Base-by-base conservation (phyloP, 78 protist genomes). In the Dictyostelium firmibasis region DNA sequence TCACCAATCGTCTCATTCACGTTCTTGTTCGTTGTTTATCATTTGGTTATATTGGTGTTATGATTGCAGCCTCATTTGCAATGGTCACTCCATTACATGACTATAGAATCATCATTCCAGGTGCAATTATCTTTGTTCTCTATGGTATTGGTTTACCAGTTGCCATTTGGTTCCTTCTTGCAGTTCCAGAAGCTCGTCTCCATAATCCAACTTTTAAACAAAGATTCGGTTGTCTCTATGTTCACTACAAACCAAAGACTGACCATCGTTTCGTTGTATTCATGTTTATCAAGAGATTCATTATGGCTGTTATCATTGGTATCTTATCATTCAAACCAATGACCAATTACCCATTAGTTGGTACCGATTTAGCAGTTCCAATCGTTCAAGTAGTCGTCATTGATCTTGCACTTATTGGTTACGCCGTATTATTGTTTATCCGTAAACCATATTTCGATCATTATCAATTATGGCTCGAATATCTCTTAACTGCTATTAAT, bases 371-470 rank as follows among this genome's bases (percentile, higher is more conserved):
- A n/a, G 94, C 94, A 1, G 94, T 89, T 7, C 94, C 94, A 81
- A 81, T 89, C 9, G 94, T 81, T 67, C 94, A 89, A 81, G 84
- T 74, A 0, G 72, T 70, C 2, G 82, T 89, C 33, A 89, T 89
- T n/a, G 44, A 33, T 18, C 5, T 81, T 25, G 94, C 74, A n/a
- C 35, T 81, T 13, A 47, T 27, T 38, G 69, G 69, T 16, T 89
- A 89, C 27, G 75, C 29, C 6, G 86, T 81, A 2, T 33, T 81
- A 75, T 69, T 89, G 1, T 14, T 29, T 35, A 62, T 81, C 9
- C 94, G 94, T 81, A 78, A 81, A 47, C 94, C 94, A 89, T 89
- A 81, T 79, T 89, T 89, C 57, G 94, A 89, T 35, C 94, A 89
- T 79, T 89, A 81, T 64, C 94, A 89, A 76, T 62, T 81, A 10